Conservation (phyloP, 768 basidiomycete species). For the Mycena sanguinolenta region DNA sequence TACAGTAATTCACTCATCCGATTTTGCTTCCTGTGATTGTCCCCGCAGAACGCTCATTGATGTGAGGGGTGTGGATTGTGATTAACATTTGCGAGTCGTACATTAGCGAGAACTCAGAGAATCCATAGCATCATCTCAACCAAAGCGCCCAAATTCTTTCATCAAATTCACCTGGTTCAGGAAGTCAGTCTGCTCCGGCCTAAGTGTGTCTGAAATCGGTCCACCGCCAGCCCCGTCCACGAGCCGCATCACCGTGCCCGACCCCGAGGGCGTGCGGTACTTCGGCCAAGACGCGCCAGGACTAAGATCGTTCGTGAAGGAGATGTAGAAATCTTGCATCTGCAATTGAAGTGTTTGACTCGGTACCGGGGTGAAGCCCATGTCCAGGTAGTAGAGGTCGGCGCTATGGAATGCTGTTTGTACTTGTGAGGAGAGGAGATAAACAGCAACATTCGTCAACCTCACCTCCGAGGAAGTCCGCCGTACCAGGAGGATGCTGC, state of each 20-base stretch:
- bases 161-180: not conserved
- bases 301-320: not conserved
- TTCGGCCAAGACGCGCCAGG: not conserved
- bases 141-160: slow-evolving; percentile 1
- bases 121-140: not conserved
- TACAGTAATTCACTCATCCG: too few relatives aligned
- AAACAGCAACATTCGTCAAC: too few relatives aligned
- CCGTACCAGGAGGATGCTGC: not conserved
- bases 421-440: too few relatives aligned
- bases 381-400: not conserved
- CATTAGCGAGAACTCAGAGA: too few relatives aligned
- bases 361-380: not conserved
- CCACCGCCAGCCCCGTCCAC: not conserved
- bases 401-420: not conserved
- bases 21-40: too few relatives aligned
- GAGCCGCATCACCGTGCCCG: not conserved
- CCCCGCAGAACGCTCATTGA: too few relatives aligned
- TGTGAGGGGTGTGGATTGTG: too few relatives aligned
- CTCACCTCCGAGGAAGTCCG: slow-evolving; percentile 17
- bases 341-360: not conserved
- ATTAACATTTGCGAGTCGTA: too few relatives aligned
- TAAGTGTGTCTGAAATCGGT: not conserved
- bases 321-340: not conserved
- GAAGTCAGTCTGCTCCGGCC: not conserved
- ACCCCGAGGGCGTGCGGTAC: not conserved